Evolutionary conservation across 257 asterid genomes (phyloP).

Genomic region (Primulina huaijiensis): DNA sequence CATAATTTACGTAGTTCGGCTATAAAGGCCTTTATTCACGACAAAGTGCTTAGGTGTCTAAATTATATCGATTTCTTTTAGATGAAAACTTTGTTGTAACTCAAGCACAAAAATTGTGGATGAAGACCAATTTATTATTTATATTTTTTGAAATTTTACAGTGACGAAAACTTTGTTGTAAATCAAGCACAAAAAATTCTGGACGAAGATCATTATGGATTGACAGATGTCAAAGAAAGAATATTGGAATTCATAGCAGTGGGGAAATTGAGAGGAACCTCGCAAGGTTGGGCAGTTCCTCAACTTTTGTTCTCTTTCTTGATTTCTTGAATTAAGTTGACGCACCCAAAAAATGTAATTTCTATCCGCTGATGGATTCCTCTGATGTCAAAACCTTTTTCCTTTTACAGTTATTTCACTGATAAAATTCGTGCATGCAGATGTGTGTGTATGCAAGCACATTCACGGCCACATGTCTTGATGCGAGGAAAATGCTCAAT

Average conservation of each 20-base stretch:
- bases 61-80: not conserved
- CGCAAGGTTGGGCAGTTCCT: constrained; percentile 70
- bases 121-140: not conserved
- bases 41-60: not conserved
- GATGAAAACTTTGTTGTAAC: not conserved
- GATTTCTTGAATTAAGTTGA: constrained; percentile 22
- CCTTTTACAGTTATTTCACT: not conserved
- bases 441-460: constrained; percentile 19
- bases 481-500: not conserved
- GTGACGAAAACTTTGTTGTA: constrained; percentile 91
- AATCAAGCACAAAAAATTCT: constrained; percentile 79
- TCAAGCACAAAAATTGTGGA: not conserved
- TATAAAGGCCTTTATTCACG: not conserved
- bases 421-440: not conserved
- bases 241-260: constrained; percentile 98
- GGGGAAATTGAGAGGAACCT: constrained; percentile 93
- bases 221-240: constrained; percentile 96
- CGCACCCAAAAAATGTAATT: constrained; percentile 17
- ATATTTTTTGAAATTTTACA: constrained; percentile 37
- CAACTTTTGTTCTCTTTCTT: constrained; percentile 13
- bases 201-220: constrained; percentile 98
- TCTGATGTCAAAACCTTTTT: constrained; percentile 12
- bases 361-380: constrained; percentile 7
- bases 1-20: not conserved
- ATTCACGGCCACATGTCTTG: not conserved